phyloP scores from a whole-genome alignment of 768 basidiomycete genomes.

The Russula sp. region DNA sequence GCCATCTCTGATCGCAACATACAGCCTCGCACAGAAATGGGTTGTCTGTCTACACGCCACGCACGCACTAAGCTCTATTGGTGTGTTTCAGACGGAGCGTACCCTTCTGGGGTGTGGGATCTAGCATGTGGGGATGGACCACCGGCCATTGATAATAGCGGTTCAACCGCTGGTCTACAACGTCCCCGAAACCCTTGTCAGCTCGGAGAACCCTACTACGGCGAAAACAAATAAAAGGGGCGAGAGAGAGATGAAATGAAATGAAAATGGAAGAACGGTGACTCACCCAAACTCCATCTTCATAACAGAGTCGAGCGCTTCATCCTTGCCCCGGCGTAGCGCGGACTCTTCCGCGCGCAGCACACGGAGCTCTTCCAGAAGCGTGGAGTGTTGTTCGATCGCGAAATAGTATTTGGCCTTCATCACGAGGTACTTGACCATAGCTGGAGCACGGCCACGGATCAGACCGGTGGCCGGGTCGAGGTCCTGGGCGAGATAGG shows the following conservation, averaged over 20 bases:
- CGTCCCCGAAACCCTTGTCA: not conserved
- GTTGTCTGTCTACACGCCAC: not conserved
- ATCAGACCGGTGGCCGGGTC: constrained; percentile 59
- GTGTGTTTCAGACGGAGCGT: constrained; percentile 11
- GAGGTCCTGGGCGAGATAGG: constrained; percentile 44
- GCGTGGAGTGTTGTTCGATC: constrained; percentile 56
- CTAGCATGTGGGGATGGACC: constrained; percentile 4
- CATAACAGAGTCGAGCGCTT: constrained; percentile 21
- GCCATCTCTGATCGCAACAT: not conserved
- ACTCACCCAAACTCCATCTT: constrained; percentile 22
- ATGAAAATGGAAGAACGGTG: not conserved
- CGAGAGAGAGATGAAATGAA: not conserved
- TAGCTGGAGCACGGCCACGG: constrained; percentile 58
- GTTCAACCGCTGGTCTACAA: constrained; percentile 12
- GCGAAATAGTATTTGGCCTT: constrained; percentile 76
- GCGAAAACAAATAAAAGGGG: not conserved
- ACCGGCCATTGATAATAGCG: constrained; percentile 8
- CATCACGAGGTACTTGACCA: constrained; percentile 66
- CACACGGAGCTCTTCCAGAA: constrained; percentile 59
- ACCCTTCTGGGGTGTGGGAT: constrained; percentile 10
- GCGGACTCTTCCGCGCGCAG: constrained; percentile 42
- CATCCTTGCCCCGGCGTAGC: constrained; percentile 28
- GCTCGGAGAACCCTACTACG: not conserved
- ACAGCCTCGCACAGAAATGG: not conserved
- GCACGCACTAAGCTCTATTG: not conserved